Evolutionary conservation across 2,329 filamentous ascomycete genomes (phyloP), one percentile per base, ranked within the genome.

Genomic region (Trichoderma citrinoviride): DNA sequence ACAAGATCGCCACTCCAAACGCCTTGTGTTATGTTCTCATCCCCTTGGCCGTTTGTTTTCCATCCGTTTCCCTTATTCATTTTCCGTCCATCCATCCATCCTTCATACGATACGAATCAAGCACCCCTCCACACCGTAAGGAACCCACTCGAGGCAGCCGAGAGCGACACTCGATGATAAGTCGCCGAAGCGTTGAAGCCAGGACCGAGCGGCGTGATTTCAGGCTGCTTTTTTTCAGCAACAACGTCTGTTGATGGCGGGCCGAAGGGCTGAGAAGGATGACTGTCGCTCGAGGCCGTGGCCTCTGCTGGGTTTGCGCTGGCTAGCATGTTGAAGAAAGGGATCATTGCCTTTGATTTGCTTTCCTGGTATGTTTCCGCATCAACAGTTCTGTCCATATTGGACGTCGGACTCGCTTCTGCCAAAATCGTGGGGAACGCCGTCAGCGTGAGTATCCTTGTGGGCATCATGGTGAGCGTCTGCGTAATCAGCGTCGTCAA

Each of bases 71-170:
- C 7, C 12, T 17, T 37, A 19, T 41, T 8, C 17, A 40, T 21
- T 14, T 15, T 21, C 61, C 14, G 19, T 19, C 44, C 61, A 40
- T 65, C 58, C 64, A 33, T 44, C 21, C 6, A 19, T 52, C 27
- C 49, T 3, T 12, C n/a, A 52, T 21, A 46, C 5, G 15, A 10
- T 19, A 21, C 47, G 15, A 41, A 19, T 54, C 25, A 41, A 25
- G 19, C 12, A 19, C 14, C 66, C 4, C 70, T 71, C 41, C 61
- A 61, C 46, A 68, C 70, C 3, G 73, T 74, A 46, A 47, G 67
- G 65, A 75, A 75, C 5, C 71, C 29, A 62, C 67, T 65, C 33
- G 69, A 25, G 8, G 43, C 23, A 25, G 37, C 27, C 10, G 63
- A 41, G 12, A 55, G 63, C 2, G 63, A 56, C 15, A 54, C 5